Percentiles rank a stretch among this genome's conserved stretches.
phyloP scores from a whole-genome alignment of 1,139 yeast species.

The Candida albicans region DNA sequence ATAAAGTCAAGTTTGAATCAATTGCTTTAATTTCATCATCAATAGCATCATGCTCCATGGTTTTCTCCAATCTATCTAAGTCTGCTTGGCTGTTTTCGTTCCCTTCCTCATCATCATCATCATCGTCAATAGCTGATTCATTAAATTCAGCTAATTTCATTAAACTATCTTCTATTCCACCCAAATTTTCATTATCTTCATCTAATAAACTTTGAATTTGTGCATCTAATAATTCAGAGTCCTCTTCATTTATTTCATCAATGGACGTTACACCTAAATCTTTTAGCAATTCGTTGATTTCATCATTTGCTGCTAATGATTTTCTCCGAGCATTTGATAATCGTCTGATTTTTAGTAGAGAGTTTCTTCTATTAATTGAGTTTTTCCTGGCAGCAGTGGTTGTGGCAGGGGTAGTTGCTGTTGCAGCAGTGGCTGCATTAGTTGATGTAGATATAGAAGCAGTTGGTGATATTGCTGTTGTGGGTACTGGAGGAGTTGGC shows the following conservation, averaged over 20 bases:
- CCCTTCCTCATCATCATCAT: constrained; percentile 41
- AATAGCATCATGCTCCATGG: constrained; percentile 23
- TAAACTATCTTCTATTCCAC: constrained; percentile 20
- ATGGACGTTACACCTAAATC: constrained; percentile 42
- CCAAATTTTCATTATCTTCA: constrained; percentile 23
- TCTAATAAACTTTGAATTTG: constrained; percentile 37
- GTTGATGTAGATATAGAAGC: not conserved
- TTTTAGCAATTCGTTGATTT: constrained; percentile 37
- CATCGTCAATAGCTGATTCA: constrained; percentile 35
- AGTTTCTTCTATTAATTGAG: constrained; percentile 17
- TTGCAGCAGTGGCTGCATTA: too few species aligned
- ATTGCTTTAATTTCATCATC: constrained; percentile 20
- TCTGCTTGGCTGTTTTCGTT: constrained; percentile 26
- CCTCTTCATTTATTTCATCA: constrained; percentile 38
- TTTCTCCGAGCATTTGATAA: constrained; percentile 41
- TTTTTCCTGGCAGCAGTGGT: constrained; percentile 9
- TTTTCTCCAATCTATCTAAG: constrained; percentile 12
- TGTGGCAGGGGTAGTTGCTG: not conserved
- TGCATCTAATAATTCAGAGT: constrained; percentile 34
- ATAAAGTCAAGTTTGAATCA: constrained; percentile 29
- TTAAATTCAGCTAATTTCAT: constrained; percentile 24
- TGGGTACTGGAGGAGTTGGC: not conserved
- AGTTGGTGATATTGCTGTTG: not conserved
- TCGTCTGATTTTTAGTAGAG: constrained; percentile 24
- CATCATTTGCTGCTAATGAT: constrained; percentile 44